A percentile compares a stretch with the other conserved stretches of the same genome.
phyloP scores from a whole-genome alignment of 305 asterid genomes.

The Solanum hybrid region DNA sequence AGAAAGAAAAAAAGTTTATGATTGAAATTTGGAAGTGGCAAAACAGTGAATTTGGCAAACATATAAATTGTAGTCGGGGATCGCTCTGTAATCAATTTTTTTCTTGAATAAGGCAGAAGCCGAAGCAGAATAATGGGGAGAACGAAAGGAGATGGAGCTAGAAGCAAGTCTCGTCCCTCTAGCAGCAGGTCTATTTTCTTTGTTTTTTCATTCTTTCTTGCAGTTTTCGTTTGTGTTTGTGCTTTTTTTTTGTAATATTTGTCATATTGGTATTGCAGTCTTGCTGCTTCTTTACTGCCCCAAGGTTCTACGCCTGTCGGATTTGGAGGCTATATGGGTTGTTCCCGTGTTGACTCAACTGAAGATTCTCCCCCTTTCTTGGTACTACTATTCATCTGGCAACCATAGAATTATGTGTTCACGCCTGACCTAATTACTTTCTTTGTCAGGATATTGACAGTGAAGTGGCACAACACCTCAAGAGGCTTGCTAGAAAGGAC shows the following conservation, averaged over 20 bases:
- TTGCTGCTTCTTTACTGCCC: slow-evolving; percentile 90
- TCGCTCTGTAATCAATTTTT: neutral
- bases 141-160: slow-evolving; percentile 82
- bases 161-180: slow-evolving; percentile 97
- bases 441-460: slow-evolving; percentile 61
- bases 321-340: slow-evolving; percentile 90
- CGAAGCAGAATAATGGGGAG: slow-evolving; percentile 51
- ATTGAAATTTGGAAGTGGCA: neutral
- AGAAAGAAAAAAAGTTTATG: neutral
- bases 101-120: neutral
- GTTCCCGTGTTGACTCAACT: slow-evolving; percentile 66
- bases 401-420: neutral
- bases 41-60: neutral
- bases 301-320: slow-evolving; percentile 66
- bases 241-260: neutral
- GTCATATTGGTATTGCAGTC: slow-evolving; percentile 29
- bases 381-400: slow-evolving; percentile 21
- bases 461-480: slow-evolving; percentile 80
- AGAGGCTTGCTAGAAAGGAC: slow-evolving; percentile 90
- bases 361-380: slow-evolving; percentile 45
- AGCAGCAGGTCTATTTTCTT: slow-evolving; percentile 71
- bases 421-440: neutral
- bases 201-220: neutral
- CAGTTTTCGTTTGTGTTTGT: neutral
- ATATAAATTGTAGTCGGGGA: neutral